Conservation (phyloP, 768 basidiomycete genomes). For the Phanerochaete sordida region DNA sequence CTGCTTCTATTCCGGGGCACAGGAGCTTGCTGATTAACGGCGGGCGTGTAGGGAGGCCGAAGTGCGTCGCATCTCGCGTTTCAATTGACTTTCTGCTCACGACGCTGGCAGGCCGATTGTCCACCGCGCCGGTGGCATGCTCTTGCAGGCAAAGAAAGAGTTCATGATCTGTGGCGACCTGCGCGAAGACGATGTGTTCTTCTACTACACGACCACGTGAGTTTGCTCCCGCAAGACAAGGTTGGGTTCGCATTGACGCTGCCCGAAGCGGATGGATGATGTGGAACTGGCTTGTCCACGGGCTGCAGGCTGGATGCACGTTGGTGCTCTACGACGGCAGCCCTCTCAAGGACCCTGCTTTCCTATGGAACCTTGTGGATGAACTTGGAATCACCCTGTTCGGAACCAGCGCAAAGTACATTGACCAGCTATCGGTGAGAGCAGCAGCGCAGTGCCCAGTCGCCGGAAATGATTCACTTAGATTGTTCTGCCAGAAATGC, state of each 20-base stretch:
- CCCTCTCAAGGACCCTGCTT: constrained; percentile 61
- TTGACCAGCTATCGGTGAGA: constrained; percentile 71
- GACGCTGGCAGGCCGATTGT: constrained; percentile 58
- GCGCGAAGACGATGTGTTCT: constrained; percentile 65
- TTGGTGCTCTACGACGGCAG: constrained; percentile 81
- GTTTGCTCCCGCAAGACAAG: constrained; percentile 21
- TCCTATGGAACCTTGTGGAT: constrained; percentile 69
- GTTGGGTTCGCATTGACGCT: neutral
- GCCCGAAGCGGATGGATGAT: constrained; percentile 79
- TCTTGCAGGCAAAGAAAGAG: constrained; percentile 71
- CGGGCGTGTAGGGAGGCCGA: constrained; percentile 35
- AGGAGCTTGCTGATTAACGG: neutral
- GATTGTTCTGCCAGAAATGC: constrained; percentile 43
- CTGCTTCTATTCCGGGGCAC: neutral
- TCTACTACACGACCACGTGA: constrained; percentile 81
- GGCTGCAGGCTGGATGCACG: constrained; percentile 62
- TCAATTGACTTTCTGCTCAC: constrained; percentile 8
- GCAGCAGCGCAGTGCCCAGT: neutral
- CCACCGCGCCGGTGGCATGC: constrained; percentile 76
- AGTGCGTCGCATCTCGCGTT: constrained; percentile 36
- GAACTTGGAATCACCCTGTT: constrained; percentile 70
- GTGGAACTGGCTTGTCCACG: constrained; percentile 81
- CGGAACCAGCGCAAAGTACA: constrained; percentile 81
- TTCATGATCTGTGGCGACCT: constrained; percentile 67
- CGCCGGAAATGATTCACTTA: neutral